phyloP scores from a whole-genome alignment of 2,329 filamentous ascomycete species.

The Aplosporella prunicola region DNA sequence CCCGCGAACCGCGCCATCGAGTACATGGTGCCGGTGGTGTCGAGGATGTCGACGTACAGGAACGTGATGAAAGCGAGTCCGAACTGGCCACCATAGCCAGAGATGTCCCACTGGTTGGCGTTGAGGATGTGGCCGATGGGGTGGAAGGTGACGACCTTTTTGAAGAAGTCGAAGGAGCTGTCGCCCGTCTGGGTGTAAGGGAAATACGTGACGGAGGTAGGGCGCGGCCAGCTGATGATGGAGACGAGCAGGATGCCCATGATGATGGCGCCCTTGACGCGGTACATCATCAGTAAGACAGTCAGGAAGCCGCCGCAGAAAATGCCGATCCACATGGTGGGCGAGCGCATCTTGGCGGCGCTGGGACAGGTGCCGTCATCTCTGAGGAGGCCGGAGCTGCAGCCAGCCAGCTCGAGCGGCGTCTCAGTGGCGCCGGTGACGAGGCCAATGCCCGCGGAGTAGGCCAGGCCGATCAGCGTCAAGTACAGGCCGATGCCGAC shows the following conservation, averaged over 20 bases:
- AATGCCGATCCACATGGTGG: slow-evolving; percentile 79
- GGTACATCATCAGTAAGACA: slow-evolving; percentile 71
- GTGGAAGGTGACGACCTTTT: slow-evolving; percentile 76
- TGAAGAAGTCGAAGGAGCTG: slow-evolving; percentile 74
- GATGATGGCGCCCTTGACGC: slow-evolving; percentile 80
- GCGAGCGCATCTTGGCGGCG: slow-evolving; percentile 67
- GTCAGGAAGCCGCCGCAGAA: slow-evolving; percentile 78
- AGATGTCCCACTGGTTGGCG: slow-evolving; percentile 66
- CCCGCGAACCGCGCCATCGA: slow-evolving; percentile 81
- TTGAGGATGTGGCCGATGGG: slow-evolving; percentile 59
- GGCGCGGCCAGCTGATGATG: slow-evolving; percentile 79
- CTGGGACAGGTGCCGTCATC: slow-evolving; percentile 45
- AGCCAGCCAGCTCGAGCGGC: slow-evolving; percentile 68
- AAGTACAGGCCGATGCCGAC: slow-evolving; percentile 80
- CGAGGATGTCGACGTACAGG: slow-evolving; percentile 82
- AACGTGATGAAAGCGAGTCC: slow-evolving; percentile 80
- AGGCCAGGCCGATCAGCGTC: slow-evolving; percentile 65
- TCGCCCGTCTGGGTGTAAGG: slow-evolving; percentile 62
- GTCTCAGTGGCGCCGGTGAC: slow-evolving; percentile 59
- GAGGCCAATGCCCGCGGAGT: slow-evolving; percentile 72
- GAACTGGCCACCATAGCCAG: slow-evolving; percentile 62
- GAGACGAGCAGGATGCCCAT: slow-evolving; percentile 73
- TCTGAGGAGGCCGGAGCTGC: slow-evolving; percentile 42
- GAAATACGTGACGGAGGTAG: slow-evolving; percentile 70
- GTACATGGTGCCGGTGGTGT: slow-evolving; percentile 78